phyloP scores from a whole-genome alignment of 345 rosid genomes.

The Citrus maxima region DNA sequence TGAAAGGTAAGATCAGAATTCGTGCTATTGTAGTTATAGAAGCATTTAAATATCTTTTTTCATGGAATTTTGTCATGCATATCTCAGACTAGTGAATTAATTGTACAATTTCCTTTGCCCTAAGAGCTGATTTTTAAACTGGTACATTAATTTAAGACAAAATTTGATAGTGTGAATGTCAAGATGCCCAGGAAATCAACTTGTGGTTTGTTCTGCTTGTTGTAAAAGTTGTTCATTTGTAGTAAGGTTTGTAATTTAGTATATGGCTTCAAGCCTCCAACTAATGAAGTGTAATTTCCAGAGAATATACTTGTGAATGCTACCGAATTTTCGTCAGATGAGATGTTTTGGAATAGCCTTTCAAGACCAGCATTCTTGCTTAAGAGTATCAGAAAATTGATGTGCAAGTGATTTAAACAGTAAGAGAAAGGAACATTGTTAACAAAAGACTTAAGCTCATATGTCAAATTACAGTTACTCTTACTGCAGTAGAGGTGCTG shows the following conservation, averaged over 20 bases:
- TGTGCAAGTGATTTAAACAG: neutral
- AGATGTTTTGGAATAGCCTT: neutral
- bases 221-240: neutral
- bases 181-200: neutral
- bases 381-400: neutral
- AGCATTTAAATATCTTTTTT: neutral
- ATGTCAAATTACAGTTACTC: neutral
- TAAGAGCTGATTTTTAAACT: neutral
- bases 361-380: neutral
- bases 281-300: neutral
- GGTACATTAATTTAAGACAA: neutral
- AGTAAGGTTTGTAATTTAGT: neutral
- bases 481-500: neutral
- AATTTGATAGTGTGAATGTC: neutral
- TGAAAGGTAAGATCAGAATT: constrained; percentile 51
- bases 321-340: neutral
- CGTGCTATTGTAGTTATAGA: neutral
- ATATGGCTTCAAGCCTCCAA: neutral
- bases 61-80: neutral
- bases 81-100: neutral
- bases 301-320: neutral
- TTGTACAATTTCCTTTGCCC: neutral
- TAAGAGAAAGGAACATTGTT: neutral
- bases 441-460: neutral
- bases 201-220: neutral